Evolutionary conservation across 495 filamentous ascomycete genomes (phyloP).

Genomic region (Niebla homalea): DNA sequence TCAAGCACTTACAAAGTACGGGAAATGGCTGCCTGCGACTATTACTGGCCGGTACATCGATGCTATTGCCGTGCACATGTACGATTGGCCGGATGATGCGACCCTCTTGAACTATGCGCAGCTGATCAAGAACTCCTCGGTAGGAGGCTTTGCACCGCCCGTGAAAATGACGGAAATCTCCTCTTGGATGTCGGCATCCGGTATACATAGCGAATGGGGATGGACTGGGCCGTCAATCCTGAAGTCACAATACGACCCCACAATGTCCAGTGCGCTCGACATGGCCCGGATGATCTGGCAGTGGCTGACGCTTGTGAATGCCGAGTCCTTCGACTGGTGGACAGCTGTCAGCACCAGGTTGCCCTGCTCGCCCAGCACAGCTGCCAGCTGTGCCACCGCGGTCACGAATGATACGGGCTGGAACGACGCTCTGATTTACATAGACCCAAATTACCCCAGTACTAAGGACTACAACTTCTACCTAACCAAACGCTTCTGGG

Average conservation of each 20-base stretch:
- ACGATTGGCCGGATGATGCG: slow-evolving; percentile 11
- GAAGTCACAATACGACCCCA: slow-evolving; percentile 3
- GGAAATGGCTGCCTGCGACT: slow-evolving; percentile 2
- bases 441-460: neutral
- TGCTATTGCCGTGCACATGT: slow-evolving; percentile 10
- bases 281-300: slow-evolving; percentile 11
- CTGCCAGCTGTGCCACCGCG: neutral
- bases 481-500: slow-evolving; percentile 9
- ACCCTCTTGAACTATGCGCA: slow-evolving; percentile 7
- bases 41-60: slow-evolving; percentile 1
- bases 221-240: slow-evolving; percentile 1
- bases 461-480: slow-evolving; percentile 9
- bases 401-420: neutral
- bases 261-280: slow-evolving; percentile 6
- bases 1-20: slow-evolving; percentile 4
- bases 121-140: slow-evolving; percentile 3
- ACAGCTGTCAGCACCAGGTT: slow-evolving; percentile 10
- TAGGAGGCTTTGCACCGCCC: neutral
- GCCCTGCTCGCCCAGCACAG: slow-evolving; percentile 1
- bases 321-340: slow-evolving; percentile 12
- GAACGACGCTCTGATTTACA: slow-evolving; percentile 10
- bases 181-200: slow-evolving; percentile 2
- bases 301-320: slow-evolving; percentile 9
- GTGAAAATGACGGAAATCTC: slow-evolving; percentile 10
- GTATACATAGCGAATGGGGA: neutral